A percentile compares a stretch with the other conserved stretches of the same genome.
phyloP scores from a whole-genome alignment of 192 early-diverging fungal species.

The Rhizophagus sp. region DNA sequence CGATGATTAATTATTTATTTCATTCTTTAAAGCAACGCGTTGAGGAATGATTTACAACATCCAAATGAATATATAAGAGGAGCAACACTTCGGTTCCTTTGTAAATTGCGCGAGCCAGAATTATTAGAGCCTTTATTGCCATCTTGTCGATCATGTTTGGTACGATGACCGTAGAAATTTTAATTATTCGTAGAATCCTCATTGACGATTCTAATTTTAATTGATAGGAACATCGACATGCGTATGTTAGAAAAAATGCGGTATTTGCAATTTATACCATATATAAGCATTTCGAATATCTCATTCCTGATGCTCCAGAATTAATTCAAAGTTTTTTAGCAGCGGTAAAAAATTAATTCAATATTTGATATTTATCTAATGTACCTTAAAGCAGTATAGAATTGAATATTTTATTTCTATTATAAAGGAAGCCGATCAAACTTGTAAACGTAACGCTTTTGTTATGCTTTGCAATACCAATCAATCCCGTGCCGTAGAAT shows the following conservation, averaged over 20 bases:
- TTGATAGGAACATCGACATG: conserved; percentile 84
- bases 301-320: conserved; percentile 95
- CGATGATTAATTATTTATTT: background rate
- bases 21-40: conserved; percentile 69
- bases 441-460: conserved; percentile 91
- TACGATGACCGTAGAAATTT: conserved; percentile 31
- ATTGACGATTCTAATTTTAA: conserved; percentile 14
- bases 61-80: conserved; percentile 99
- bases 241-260: conserved; percentile 99
- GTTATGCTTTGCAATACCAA: conserved; percentile 85
- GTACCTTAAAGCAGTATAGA: background rate
- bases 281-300: conserved; percentile 84
- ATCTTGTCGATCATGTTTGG: conserved; percentile 83
- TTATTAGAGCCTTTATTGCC: conserved; percentile 93
- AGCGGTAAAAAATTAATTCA: conserved; percentile 39
- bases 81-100: conserved; percentile 88
- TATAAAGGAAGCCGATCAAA: conserved; percentile 86
- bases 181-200: background rate
- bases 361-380: background rate
- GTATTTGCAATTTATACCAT: conserved; percentile 90
- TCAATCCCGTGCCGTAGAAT: conserved; percentile 80
- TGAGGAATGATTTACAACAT: conserved; percentile 95
- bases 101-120: conserved; percentile 94
- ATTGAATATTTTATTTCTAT: background rate
- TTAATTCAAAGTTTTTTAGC: conserved; percentile 72